Base-by-base conservation (phyloP, 2,329 filamentous ascomycete species). In the Alternaria burnsii region DNA sequence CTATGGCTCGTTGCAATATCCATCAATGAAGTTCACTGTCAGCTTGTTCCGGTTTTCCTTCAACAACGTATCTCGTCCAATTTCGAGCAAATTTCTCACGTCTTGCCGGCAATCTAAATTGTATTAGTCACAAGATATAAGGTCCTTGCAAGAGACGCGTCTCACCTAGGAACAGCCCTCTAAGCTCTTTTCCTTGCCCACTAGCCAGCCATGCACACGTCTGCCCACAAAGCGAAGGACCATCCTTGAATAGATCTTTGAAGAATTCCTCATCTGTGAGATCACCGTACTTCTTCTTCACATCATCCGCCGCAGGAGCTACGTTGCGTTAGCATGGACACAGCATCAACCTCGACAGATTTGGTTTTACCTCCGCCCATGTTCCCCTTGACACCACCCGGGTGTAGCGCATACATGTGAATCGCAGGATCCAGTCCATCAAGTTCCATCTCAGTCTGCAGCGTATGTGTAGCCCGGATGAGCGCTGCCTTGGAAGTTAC, bases 1-100 rank as follows among this genome's bases (percentile, higher is more conserved):
- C 47, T 61, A 75, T n/a, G 70, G 72, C 53, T 76, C 72, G 46
- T 76, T 75, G 24, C 58, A 60, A 47, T 75, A 75, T 0, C 73
- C 73, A 11, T 75, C 73, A 10, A 76, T 52, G 41, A 76, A 76
- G 36, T 76, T 73, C 0, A 76, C 70, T 2, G 68, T 71, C 57
- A 75, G 55, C 5, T 59, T 69, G 41, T 76, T 76, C 12, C 63
- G 58, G 42, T 66, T 75, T 40, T 74, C 69, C 41, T 74, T 73
- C 30, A 74, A 42, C 28, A 74, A 32, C 1, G 60, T 66, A n/a
- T 71, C 67, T 3, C 72, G 55, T n/a, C 73, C 73, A 14, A 66
- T 62, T 8, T 64, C 59, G 4, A 74, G 58, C 11, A 75, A 55
- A 46, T 63, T 68, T 8, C 48, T 56, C 2, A 75, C 61, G 59